phyloP scores from a whole-genome alignment of 306 rosid species.

The Cucurbita ficifolia region DNA sequence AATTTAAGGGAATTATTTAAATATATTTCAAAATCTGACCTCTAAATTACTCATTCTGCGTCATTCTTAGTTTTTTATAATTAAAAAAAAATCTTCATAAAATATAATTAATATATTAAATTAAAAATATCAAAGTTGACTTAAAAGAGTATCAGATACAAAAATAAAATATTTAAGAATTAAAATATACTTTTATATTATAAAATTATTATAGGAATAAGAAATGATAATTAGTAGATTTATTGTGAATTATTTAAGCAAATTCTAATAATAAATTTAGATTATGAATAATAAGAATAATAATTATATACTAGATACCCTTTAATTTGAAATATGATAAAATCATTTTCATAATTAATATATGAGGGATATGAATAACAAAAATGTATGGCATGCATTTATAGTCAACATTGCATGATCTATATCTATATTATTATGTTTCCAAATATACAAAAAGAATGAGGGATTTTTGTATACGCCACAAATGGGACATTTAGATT shows the following conservation, averaged over 20 bases:
- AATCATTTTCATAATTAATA: neutral
- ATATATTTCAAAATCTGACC: neutral
- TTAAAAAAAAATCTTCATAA: too few species aligned
- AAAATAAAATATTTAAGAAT: too few species aligned
- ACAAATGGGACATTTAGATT: neutral
- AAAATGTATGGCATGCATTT: neutral
- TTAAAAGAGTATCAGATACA: too few species aligned
- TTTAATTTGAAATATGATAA: neutral
- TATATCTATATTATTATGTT: neutral
- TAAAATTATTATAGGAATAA: too few species aligned
- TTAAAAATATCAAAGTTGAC: too few species aligned
- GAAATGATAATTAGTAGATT: too few species aligned
- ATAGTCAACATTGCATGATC: neutral
- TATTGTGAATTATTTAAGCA: too few species aligned
- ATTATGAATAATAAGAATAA: too few species aligned
- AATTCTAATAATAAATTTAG: too few species aligned
- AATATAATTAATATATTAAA: too few species aligned
- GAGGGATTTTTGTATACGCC: neutral
- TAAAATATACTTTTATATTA: too few species aligned
- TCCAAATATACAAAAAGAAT: conserved; percentile 2
- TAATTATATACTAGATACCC: neutral
- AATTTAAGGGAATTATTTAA: neutral
- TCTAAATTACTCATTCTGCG: neutral
- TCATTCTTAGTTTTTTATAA: too few species aligned
- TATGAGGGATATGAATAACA: neutral